Conservation (phyloP, 2,329 filamentous ascomycete genomes). For the Scedosporium aurantiacum region DNA sequence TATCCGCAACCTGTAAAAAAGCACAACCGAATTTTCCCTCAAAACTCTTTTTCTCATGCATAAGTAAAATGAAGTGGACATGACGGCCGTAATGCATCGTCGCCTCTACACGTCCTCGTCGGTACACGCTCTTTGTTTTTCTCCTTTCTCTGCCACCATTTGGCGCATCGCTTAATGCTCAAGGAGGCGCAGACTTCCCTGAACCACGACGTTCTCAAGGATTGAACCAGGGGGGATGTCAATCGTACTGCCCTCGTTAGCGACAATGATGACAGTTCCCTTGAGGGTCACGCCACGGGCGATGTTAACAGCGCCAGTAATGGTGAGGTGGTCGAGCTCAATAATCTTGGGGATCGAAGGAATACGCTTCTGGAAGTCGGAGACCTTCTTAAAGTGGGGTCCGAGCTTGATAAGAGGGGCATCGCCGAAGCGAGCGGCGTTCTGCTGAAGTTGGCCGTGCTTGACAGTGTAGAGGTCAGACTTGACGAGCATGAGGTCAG, state of each 20-base stretch:
- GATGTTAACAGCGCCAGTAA: conserved; percentile 94
- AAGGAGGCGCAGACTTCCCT: conserved; percentile 76
- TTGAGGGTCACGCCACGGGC: conserved; percentile 92
- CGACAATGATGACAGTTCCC: conserved; percentile 97
- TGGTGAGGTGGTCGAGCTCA: conserved; percentile 89
- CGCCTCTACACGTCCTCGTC: background rate
- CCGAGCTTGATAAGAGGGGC: conserved; percentile 98
- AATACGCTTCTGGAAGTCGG: conserved; percentile 84
- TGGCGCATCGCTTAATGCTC: conserved; percentile 41
- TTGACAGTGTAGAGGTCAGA: conserved; percentile 97
- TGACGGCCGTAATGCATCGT: background rate
- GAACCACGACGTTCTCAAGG: conserved; percentile 96
- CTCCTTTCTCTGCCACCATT: background rate
- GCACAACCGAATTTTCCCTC: background rate
- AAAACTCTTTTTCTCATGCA: background rate
- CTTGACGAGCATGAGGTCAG: conserved; percentile 98
- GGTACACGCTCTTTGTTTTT: background rate
- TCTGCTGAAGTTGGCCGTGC: conserved; percentile 96
- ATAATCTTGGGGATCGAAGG: conserved; percentile 82
- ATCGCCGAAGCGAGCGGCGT: conserved; percentile 89
- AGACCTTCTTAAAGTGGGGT: conserved; percentile 99
- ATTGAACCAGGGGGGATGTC: conserved; percentile 95
- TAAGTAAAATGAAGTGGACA: background rate
- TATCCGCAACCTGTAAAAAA: background rate
- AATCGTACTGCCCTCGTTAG: conserved; percentile 94